Base-by-base conservation (phyloP, 2,329 filamentous ascomycete species). In the Fusarium nematophilum region DNA sequence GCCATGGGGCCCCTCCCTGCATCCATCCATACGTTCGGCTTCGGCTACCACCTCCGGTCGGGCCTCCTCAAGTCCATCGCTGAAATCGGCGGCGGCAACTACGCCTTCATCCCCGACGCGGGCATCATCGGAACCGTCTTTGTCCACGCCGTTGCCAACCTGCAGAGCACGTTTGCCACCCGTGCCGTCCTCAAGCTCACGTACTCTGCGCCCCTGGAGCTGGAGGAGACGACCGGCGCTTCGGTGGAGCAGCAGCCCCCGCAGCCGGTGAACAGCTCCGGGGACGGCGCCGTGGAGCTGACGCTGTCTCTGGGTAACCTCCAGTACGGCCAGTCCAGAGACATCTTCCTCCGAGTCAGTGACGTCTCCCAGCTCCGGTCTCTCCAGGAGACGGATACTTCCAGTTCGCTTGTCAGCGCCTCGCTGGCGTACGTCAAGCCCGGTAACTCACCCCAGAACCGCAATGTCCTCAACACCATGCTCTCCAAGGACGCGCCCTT, bases 81-180 rank as follows among this genome's bases (percentile, higher is more conserved):
- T 2, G 85, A 88, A 64, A 73, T 83, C 40, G 80, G 83, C 0
- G 75, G 79, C 3, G 86, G 86, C 2, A 85, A 81, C 67, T 89
- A 86, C 53, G 75, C 83, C 8, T 88, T 87, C 59, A 88, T 88
- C 14, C 82, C 85, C 0, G 85, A 88, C 48, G 80, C 83, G 0
- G 83, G 84, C 54, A 87, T 88, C 84, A 83, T 88, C 55, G 83
- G 83, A 3, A 88, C 86, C 3, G 83, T 86, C 4, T 87, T 88
- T 56, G 78, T 87, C 3, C 84, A 88, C 63, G 83, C 86, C 2
- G 78, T 87, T 3, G 85, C 86, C 14, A 86, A 88, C 59, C 68
- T 88, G 2, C 85, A 86, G 63, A 79, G 81, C 3, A 88, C 85
- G 0, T 86, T 80, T 57, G 84, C 84, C 3, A 81, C 75, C 4